phyloP scores from a whole-genome alignment of 2,329 filamentous ascomycete genomes.

The Alternaria sp. region DNA sequence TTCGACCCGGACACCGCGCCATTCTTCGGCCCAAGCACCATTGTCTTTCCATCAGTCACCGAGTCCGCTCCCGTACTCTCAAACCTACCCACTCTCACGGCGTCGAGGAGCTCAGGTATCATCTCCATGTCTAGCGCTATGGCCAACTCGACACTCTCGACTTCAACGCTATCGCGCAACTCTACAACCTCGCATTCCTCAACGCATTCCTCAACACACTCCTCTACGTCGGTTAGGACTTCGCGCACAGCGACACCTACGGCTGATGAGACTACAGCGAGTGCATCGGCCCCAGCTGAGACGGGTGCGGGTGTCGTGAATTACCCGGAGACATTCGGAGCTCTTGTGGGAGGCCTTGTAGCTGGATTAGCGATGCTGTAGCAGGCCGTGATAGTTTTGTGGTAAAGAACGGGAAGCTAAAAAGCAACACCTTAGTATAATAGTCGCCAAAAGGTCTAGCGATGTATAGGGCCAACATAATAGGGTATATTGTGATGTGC shows the following conservation, averaged over 20 bases:
- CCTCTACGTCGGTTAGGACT: conserved; percentile 9
- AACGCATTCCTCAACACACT: conserved; percentile 4
- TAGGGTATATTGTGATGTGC: conserved; percentile 41
- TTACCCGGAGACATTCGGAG: conserved; percentile 26
- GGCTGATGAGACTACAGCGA: conserved; percentile 16
- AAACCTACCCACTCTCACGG: conserved; percentile 14
- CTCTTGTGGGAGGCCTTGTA: conserved; percentile 31
- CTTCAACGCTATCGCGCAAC: conserved; percentile 1
- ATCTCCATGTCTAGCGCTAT: conserved; percentile 9
- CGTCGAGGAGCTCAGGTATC: conserved; percentile 12
- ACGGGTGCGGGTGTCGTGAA: conserved; percentile 30
- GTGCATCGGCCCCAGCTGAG: conserved; percentile 20
- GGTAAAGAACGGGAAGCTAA: not conserved
- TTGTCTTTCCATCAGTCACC: conserved; percentile 28
- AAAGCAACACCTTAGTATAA: not conserved
- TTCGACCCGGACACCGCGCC: conserved; percentile 30
- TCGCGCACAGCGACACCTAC: conserved; percentile 16
- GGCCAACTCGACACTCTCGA: conserved; percentile 15
- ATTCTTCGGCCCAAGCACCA: conserved; percentile 26
- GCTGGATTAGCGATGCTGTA: conserved; percentile 32
- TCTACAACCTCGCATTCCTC: conserved; percentile 10
- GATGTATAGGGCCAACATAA: conserved; percentile 18
- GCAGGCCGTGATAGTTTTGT: not conserved
- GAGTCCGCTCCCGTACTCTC: conserved; percentile 14
- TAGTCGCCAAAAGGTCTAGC: not conserved